phyloP scores from a whole-genome alignment of 495 filamentous ascomycete species.

The Hypoxylon crocopeplum region DNA sequence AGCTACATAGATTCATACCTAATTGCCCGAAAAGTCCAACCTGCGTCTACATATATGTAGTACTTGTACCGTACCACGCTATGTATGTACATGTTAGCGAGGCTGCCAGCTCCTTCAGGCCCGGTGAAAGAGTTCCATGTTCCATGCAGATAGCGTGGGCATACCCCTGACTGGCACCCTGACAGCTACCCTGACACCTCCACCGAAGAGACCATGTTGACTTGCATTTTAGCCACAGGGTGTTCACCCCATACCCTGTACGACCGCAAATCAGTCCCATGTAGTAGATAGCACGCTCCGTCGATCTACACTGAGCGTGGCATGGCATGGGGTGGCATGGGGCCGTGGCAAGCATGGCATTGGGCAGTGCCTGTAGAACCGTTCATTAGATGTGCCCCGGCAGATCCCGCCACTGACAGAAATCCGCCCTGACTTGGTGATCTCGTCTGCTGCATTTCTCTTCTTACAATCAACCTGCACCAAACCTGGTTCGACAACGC shows the following conservation, averaged over 20 bases:
- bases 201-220: slow-evolving; percentile 31
- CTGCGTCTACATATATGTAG: too few relatives aligned
- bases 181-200: slow-evolving; percentile 18
- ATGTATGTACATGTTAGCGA: too few relatives aligned
- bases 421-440: slow-evolving; percentile 27
- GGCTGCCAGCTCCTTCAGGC: not conserved
- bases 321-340: slow-evolving; percentile 20
- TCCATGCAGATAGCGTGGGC: slow-evolving; percentile 34
- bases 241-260: slow-evolving; percentile 21
- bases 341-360: slow-evolving; percentile 28
- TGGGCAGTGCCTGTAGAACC: slow-evolving; percentile 24
- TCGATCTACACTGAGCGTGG: slow-evolving; percentile 31
- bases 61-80: too few relatives aligned
- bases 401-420: slow-evolving; percentile 34
- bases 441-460: slow-evolving; percentile 21
- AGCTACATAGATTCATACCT: not conserved
- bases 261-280: slow-evolving; percentile 29
- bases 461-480: slow-evolving; percentile 18
- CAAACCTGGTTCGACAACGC: slow-evolving; percentile 15
- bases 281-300: slow-evolving; percentile 31
- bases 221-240: slow-evolving; percentile 41
- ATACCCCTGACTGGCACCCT: slow-evolving; percentile 33
- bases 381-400: slow-evolving; percentile 31
- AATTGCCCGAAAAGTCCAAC: not conserved
- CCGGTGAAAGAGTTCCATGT: slow-evolving; percentile 17